Percentiles rank a stretch among this genome's conserved stretches.
These are phyloP conservation scores for Calonectria fujianensis DNA, from an alignment of 2,329 filamentous ascomycete genomes.

Conservation along the genomic window DNA sequence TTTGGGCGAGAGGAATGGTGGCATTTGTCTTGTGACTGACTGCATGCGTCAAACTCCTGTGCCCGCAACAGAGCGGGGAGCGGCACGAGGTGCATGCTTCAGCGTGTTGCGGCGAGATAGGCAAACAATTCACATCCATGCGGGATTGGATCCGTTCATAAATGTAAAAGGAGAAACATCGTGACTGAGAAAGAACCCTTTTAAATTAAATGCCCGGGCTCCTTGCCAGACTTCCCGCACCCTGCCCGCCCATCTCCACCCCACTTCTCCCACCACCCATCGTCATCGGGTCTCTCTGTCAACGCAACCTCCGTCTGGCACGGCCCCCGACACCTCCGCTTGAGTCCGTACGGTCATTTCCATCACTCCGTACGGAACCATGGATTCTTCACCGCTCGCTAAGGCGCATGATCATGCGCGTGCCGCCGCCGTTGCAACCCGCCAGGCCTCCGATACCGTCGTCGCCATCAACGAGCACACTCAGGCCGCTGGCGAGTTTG, in stretches of 20 bases:
- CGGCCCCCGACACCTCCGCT: conserved; percentile 1
- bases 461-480: conserved; percentile 92
- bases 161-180: neutral
- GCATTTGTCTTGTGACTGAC: conserved; percentile 13
- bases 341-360: conserved; percentile 21
- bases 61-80: neutral
- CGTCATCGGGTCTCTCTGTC: conserved; percentile 19
- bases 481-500: conserved; percentile 90
- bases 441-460: conserved; percentile 83
- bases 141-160: neutral
- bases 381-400: conserved; percentile 63
- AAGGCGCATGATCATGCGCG: conserved; percentile 93
- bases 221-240: conserved; percentile 33
- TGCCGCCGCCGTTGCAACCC: conserved; percentile 87
- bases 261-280: conserved; percentile 5
- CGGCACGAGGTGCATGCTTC: neutral
- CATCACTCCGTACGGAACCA: conserved; percentile 49
- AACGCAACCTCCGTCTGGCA: conserved; percentile 5
- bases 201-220: conserved; percentile 21
- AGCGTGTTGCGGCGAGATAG: too few species aligned
- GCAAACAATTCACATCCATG: too few species aligned
- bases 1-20: conserved; percentile 17
- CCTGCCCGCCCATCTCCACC: conserved; percentile 22
- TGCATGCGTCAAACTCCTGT: conserved; percentile 16
- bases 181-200: neutral